Evolutionary conservation across 2,329 filamentous ascomycete genomes (phyloP).

Genomic region (Aureobasidium sp.): DNA sequence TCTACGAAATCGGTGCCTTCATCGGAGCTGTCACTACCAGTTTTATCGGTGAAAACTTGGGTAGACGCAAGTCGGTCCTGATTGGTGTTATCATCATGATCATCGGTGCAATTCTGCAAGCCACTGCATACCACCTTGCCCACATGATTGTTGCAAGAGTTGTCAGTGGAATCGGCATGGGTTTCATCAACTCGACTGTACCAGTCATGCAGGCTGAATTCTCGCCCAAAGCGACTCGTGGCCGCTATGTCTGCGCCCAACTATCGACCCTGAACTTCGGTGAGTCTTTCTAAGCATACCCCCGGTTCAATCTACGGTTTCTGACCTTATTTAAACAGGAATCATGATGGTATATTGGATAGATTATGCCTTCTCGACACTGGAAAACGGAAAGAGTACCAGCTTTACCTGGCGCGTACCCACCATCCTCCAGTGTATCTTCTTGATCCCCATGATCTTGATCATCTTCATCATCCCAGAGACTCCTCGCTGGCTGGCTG

Average conservation of each 20-base stretch:
- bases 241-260: conserved; percentile 37
- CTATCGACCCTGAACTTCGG: conserved; percentile 40
- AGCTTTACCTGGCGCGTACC: conserved; percentile 35
- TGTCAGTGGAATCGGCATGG: conserved; percentile 20
- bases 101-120: conserved; percentile 18
- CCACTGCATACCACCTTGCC: conserved; percentile 17
- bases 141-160: conserved; percentile 19
- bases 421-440: conserved; percentile 33
- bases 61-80: conserved; percentile 35
- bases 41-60: conserved; percentile 36
- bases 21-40: conserved; percentile 31
- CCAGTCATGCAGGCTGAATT: conserved; percentile 38
- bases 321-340: background rate
- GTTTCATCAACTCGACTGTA: conserved; percentile 32
- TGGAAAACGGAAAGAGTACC: conserved; percentile 14
- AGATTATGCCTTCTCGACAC: conserved; percentile 33
- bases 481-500: conserved; percentile 51
- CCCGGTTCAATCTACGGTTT: accelerated
- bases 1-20: conserved; percentile 39
- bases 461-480: conserved; percentile 45
- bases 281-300: conserved; percentile 12
- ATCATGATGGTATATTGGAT: conserved; percentile 40
- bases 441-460: conserved; percentile 27
- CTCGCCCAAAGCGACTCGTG: conserved; percentile 23
- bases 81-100: conserved; percentile 37